A percentile compares a stretch with the other conserved stretches of the same genome.
Conservation (phyloP, 208 protist genomes). For the Trypanosoma cruzi region DNA sequence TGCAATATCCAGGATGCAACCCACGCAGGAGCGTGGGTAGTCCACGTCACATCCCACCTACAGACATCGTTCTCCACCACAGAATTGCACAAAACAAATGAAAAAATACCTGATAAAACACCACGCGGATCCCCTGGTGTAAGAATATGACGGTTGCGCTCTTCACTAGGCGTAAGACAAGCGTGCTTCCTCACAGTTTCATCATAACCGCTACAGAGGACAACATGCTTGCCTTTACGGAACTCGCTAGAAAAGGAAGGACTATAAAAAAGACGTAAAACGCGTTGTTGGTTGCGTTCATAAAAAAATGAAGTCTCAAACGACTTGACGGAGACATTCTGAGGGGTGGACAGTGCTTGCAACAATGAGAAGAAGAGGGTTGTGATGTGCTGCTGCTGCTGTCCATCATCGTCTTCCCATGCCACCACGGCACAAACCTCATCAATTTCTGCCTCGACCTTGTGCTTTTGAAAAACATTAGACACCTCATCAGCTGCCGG, state of each 20-base stretch:
- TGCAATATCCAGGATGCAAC: conserved; percentile 45
- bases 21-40: conserved; percentile 6
- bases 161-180: conserved; percentile 9
- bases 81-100: conserved; percentile 25
- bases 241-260: conserved; percentile 35
- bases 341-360: conserved; percentile 12
- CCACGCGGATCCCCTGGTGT: conserved; percentile 13
- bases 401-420: conserved; percentile 36
- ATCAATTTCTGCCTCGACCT: conserved; percentile 1
- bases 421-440: conserved; percentile 39
- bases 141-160: conserved; percentile 13
- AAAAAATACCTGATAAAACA: conserved; percentile 18
- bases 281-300: conserved; percentile 33
- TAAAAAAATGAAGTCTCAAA: conserved; percentile 30
- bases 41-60: conserved; percentile 4
- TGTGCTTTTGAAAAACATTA: neutral
- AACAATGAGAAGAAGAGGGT: conserved; percentile 41
- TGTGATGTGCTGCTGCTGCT: conserved; percentile 36
- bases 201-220: conserved; percentile 42
- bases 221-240: conserved; percentile 25
- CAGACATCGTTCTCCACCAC: neutral
- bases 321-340: neutral
- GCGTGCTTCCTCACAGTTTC: conserved; percentile 15
- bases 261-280: conserved; percentile 50
- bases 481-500: neutral